Evolutionary conservation across 1,284 basidiomycete species (phyloP), one percentile per base, ranked within the genome.

Genomic region (Singerocomus inundabilis): DNA sequence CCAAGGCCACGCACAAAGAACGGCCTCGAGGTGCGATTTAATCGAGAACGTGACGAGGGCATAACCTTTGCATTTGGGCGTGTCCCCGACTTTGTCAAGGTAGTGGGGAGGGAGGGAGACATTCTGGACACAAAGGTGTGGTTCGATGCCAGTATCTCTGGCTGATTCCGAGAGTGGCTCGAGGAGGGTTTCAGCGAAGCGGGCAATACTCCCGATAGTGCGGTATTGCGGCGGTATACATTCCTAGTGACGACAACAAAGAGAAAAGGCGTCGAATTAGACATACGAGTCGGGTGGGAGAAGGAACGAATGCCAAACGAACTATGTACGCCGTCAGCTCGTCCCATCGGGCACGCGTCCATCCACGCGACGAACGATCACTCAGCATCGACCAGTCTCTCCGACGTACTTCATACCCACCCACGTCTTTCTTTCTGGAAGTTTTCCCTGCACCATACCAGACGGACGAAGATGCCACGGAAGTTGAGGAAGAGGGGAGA

Each of bases 31-130:
- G 33, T 80, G 72, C 1, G 70, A 63, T 3, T 60, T 28, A 5
- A 61, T 54, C 1, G 72, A 64, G 34, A 90, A 69, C 0, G 78
- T 79, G 41, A 90, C 70, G 18, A 91, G 77, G 0, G 85, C 85
- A 53, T 89, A 90, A 0, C 84, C 84, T 71, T 84, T 90, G 64
- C 77, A 84, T 53, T 76, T 77, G 0, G 81, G 79, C 6, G 65
- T 49, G 26, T 76, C 73, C 2, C 68, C 75, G 1, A 76, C 74
- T 48, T 72, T 71, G 60, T 87, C 85, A 41, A 79, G 76, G 59
- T 81, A 76, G 60, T 87, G 84, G 0, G 76, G 70, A 8, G 81
- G 83, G 24, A 88, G 71, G 6, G 66, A 56, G 33, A 90, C 70
- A 29, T 64, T 57, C 60, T 90, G 82, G 9, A 88, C 64, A 13